Evolutionary conservation across 2,329 filamentous ascomycete species (phyloP).

Genomic region (Pseudogymnoascus sp.): DNA sequence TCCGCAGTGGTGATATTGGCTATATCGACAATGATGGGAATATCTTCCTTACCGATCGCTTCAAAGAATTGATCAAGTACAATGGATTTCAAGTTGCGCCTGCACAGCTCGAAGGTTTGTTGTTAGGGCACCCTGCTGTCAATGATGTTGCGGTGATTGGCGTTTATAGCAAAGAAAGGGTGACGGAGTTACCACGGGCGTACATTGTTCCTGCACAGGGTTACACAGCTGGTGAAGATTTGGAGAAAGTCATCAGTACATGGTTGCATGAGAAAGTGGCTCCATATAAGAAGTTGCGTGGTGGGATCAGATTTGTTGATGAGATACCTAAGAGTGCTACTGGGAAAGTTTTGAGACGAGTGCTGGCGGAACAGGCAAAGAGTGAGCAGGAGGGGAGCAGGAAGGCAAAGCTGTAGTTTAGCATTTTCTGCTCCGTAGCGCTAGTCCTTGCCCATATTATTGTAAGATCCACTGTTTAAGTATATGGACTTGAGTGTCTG

Average conservation of each 20-base stretch:
- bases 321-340: conserved; percentile 31
- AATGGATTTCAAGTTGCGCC: conserved; percentile 43
- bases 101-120: conserved; percentile 37
- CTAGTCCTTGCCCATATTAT: no score
- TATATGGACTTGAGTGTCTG: no score
- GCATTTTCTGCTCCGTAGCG: no score
- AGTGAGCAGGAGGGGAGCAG: no score
- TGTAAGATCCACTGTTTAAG: no score
- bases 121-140: conserved; percentile 33
- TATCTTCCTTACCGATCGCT: conserved; percentile 25
- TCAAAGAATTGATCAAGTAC: conserved; percentile 39
- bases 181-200: conserved; percentile 34
- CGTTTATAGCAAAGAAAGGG: conserved; percentile 24
- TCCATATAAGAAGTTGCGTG: conserved; percentile 28
- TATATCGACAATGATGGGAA: conserved; percentile 32
- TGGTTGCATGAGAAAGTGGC: conserved; percentile 24
- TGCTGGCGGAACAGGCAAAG: conserved; percentile 22
- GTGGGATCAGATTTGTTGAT: conserved; percentile 29
- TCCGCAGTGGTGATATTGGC: conserved; percentile 33
- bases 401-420: no score
- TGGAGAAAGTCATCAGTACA: conserved; percentile 27
- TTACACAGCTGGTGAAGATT: conserved; percentile 19
- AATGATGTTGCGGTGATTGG: conserved; percentile 39
- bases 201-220: conserved; percentile 30
- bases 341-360: conserved; percentile 30